Percentiles rank a stretch among this genome's conserved stretches.
These are phyloP conservation scores for Ustulina deusta DNA, from an alignment of 2,329 filamentous ascomycete species.

Conservation along the genomic window DNA sequence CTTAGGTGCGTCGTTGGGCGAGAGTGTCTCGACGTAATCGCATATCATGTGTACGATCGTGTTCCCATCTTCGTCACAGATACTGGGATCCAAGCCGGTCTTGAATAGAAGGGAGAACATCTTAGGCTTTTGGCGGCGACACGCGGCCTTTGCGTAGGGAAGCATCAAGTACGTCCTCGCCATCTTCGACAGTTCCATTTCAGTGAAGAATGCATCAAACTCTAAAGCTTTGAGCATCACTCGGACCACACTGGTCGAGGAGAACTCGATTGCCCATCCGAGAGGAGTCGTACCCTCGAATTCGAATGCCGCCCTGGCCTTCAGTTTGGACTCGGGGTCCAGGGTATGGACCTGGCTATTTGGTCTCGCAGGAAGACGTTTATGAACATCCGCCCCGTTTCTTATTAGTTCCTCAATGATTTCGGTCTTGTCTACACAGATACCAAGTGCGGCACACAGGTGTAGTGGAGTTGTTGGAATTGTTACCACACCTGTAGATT, in stretches of 20 bases:
- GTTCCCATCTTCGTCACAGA: slow-evolving; percentile 39
- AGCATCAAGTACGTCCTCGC: slow-evolving; percentile 10
- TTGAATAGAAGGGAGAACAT: slow-evolving; percentile 31
- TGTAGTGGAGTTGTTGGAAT: slow-evolving; percentile 26
- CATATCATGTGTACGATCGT: slow-evolving; percentile 42
- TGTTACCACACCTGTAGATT: neutral
- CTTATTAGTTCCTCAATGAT: neutral
- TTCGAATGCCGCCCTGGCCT: neutral
- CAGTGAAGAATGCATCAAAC: too few relatives aligned
- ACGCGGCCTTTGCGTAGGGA: slow-evolving; percentile 37
- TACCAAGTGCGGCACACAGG: neutral
- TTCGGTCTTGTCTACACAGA: neutral
- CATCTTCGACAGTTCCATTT: too few relatives aligned
- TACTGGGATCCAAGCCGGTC: slow-evolving; percentile 17
- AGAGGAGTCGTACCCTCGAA: slow-evolving; percentile 40
- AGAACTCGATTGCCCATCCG: slow-evolving; percentile 40
- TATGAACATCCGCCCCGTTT: slow-evolving; percentile 34
- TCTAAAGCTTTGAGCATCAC: slow-evolving; percentile 21
- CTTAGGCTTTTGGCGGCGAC: slow-evolving; percentile 35
- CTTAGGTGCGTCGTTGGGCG: slow-evolving; percentile 21
- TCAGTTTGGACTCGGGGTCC: neutral
- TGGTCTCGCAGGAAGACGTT: slow-evolving; percentile 7
- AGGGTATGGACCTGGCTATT: neutral
- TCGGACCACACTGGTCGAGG: slow-evolving; percentile 16
- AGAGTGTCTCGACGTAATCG: slow-evolving; percentile 30